These are phyloP conservation scores for Auxenochlorella pyrenoidosa DNA, from an alignment of 139 green algal species.

Conservation along the genomic window DNA sequence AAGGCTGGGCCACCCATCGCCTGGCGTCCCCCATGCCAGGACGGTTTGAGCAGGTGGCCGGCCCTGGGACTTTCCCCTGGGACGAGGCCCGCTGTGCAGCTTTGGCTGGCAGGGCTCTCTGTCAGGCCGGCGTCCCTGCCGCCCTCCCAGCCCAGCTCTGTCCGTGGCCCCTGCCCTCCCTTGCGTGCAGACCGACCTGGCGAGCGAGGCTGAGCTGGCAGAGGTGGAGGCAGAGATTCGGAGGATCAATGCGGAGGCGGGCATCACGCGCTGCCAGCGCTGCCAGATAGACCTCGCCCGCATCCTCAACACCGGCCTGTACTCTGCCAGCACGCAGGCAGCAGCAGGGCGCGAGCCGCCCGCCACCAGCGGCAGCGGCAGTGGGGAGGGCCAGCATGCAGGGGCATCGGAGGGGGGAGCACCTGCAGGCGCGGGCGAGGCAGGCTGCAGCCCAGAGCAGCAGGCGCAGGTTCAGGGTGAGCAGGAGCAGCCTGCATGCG, in stretches of 20 bases:
- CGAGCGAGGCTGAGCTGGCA: constrained; percentile 53
- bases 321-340: background rate
- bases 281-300: constrained; percentile 70
- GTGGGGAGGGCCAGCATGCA: no score
- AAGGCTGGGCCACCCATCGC: no score
- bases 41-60: no score
- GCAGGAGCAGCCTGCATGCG: background rate
- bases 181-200: constrained; percentile 81
- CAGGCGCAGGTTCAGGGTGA: background rate
- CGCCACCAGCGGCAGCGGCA: background rate
- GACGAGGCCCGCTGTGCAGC: no score
- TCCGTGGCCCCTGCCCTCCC: no score
- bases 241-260: constrained; percentile 74
- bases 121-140: no score
- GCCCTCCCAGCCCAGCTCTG: no score
- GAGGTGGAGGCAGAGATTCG: constrained; percentile 57
- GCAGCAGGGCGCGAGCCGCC: background rate
- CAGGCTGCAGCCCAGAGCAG: background rate
- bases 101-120: no score
- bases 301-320: constrained; percentile 71
- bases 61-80: no score
- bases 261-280: constrained; percentile 65
- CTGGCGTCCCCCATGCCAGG: no score
- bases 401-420: background rate
- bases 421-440: no score